These are phyloP conservation scores for Harringtonia lauricola DNA, from an alignment of 2,329 filamentous ascomycete genomes.

Conservation along the genomic window DNA sequence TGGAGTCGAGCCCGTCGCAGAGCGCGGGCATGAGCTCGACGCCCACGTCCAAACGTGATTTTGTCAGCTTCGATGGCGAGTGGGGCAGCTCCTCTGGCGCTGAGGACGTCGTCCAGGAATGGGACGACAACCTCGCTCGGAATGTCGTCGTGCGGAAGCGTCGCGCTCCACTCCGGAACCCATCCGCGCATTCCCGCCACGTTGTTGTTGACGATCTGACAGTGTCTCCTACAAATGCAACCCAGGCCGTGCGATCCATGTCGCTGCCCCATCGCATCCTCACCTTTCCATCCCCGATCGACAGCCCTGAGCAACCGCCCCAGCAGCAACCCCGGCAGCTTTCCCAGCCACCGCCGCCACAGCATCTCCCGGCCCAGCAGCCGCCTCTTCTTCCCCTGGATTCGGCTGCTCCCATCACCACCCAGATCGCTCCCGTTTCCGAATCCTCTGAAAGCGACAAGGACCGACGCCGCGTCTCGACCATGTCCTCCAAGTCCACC, in stretches of 20 bases:
- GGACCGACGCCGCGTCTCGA: slow-evolving; percentile 37
- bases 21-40: slow-evolving; percentile 25
- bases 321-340: slow-evolving; percentile 18
- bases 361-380: too few relatives aligned
- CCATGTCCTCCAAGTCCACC: slow-evolving; percentile 41
- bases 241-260: slow-evolving; percentile 35
- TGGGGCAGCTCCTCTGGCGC: slow-evolving; percentile 31
- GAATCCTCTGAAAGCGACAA: slow-evolving; percentile 31
- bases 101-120: slow-evolving; percentile 38
- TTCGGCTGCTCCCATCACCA: slow-evolving; percentile 6
- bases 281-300: slow-evolving; percentile 25
- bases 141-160: slow-evolving; percentile 42
- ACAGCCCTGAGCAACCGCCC: slow-evolving; percentile 16
- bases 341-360: not conserved
- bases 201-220: slow-evolving; percentile 36
- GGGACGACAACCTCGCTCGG: slow-evolving; percentile 41
- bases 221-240: slow-evolving; percentile 39
- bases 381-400: too few relatives aligned
- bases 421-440: slow-evolving; percentile 13
- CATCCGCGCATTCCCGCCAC: slow-evolving; percentile 7
- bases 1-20: slow-evolving; percentile 28
- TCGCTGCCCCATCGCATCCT: slow-evolving; percentile 31
- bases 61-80: slow-evolving; percentile 46
- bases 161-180: slow-evolving; percentile 17
- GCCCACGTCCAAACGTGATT: slow-evolving; percentile 34